Evolutionary conservation across 129 eudicot genomes (phyloP).

Genomic region (Flaveria robusta): DNA sequence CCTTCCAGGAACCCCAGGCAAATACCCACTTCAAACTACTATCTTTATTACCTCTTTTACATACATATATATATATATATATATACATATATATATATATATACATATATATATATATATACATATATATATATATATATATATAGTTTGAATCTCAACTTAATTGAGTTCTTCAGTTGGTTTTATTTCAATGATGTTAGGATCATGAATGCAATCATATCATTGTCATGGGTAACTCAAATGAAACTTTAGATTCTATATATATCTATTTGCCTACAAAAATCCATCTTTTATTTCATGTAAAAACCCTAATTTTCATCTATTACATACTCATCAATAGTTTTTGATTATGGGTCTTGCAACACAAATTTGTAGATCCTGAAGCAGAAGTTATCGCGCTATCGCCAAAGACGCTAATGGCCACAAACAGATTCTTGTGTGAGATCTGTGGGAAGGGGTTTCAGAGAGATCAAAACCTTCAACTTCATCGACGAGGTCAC

Average conservation of each 20-base stretch:
- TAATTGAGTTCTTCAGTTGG: too few species aligned
- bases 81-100: too few species aligned
- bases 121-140: too few species aligned
- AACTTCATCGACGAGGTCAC: slow-evolving; percentile 91
- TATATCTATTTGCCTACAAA: not conserved
- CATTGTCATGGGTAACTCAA: not conserved
- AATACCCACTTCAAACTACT: not conserved
- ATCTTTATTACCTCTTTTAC: too few species aligned
- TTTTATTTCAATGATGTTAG: not conserved
- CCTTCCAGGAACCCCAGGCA: slow-evolving; percentile 97
- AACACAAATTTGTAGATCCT: slow-evolving; percentile 55
- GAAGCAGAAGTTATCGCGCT: slow-evolving; percentile 92
- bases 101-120: too few species aligned
- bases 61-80: too few species aligned
- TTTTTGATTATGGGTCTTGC: not conserved
- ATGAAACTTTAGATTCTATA: too few species aligned
- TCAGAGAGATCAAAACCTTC: slow-evolving; percentile 93
- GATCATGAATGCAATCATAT: not conserved
- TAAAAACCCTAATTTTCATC: slow-evolving; percentile 10
- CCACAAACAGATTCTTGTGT: slow-evolving; percentile 91
- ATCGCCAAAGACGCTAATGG: slow-evolving; percentile 95
- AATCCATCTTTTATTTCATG: slow-evolving; percentile 20
- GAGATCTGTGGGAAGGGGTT: slow-evolving; percentile 98
- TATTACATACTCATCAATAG: not conserved
- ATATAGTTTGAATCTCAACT: too few species aligned